phyloP scores from a whole-genome alignment of 2,329 filamentous ascomycete genomes.

The Nemania serpens region DNA sequence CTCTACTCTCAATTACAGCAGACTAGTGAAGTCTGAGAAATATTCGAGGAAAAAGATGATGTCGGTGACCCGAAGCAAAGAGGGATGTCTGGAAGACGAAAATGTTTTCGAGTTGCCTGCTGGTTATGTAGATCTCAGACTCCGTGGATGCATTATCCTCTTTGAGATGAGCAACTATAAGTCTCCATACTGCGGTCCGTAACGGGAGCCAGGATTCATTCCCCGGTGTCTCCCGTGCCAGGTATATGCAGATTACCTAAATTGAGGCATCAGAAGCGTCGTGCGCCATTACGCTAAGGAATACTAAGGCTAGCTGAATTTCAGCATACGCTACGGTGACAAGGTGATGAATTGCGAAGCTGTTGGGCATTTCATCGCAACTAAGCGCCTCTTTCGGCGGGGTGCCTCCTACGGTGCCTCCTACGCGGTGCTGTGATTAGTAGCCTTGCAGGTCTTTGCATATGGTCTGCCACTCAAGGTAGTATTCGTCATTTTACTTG shows the following conservation, averaged over 20 bases:
- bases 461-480: constrained; percentile 23
- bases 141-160: neutral
- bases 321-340: constrained; percentile 1
- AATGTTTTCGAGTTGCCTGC: neutral
- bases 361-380: constrained; percentile 5
- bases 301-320: neutral
- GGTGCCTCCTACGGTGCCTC: neutral
- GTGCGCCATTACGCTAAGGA: constrained; percentile 10
- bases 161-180: neutral
- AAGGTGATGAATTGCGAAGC: constrained; percentile 16
- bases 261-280: neutral
- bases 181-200: constrained; percentile 16
- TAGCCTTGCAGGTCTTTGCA: constrained; percentile 31
- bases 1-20: neutral
- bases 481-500: constrained; percentile 38
- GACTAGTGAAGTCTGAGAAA: constrained; percentile 2
- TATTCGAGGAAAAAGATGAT: neutral
- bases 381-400: constrained; percentile 11
- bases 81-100: neutral
- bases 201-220: constrained; percentile 18
- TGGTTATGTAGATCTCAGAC: constrained; percentile 1
- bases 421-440: constrained; percentile 9
- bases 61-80: constrained; percentile 7
- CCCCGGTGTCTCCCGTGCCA: constrained; percentile 20
- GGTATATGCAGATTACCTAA: constrained; percentile 5